Base-by-base conservation (phyloP, 805 yeast species). In the Candida ovalis region DNA sequence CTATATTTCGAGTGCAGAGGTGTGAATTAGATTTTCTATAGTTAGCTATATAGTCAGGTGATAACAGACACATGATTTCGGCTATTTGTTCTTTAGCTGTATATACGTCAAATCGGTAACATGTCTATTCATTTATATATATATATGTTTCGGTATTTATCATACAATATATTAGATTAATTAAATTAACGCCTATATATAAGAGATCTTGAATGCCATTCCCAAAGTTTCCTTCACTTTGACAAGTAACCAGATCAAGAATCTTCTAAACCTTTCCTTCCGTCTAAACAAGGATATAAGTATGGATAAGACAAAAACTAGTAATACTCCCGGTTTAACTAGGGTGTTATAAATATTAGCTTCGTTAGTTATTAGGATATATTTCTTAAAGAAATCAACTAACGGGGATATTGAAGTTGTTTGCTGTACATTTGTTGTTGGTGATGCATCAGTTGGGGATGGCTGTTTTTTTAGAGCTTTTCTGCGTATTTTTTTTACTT, bases 151-250 rank as follows among this genome's bases (percentile, higher is more conserved):
- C n/a, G n/a, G n/a, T n/a, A n/a, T n/a, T n/a, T n/a, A n/a, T n/a
- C n/a, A n/a, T n/a, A n/a, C n/a, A 39, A 6, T 39, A 23, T 21
- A 37, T 22, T 22, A 39, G 10, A 21, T 13, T 21, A 8, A n/a
- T n/a, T n/a, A n/a, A n/a, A n/a, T n/a, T n/a, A 18, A 2, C 30
- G 27, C 9, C 38, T 45, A 63, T 18, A 63, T 42, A 45, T 63
- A 63, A 3, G 63, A 52, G 17, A 64, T 55, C 47, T 57, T 62
- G 46, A 62, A 54, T 6, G 65, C 64, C 69, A 64, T 64, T 15
- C 40, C 43, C 8, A 60, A 35, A 2, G 65, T 56, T 42, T 56
- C 57, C 35, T 45, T 52, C 19, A 56, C 22, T 42, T 51, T 52
- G 25, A 24, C 21, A 24, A 59, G 30, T 32, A 61, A 17, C 62